Evolutionary conservation across 164 flowering plant species (phyloP).

Genomic region (Stephania yunnanensis): DNA sequence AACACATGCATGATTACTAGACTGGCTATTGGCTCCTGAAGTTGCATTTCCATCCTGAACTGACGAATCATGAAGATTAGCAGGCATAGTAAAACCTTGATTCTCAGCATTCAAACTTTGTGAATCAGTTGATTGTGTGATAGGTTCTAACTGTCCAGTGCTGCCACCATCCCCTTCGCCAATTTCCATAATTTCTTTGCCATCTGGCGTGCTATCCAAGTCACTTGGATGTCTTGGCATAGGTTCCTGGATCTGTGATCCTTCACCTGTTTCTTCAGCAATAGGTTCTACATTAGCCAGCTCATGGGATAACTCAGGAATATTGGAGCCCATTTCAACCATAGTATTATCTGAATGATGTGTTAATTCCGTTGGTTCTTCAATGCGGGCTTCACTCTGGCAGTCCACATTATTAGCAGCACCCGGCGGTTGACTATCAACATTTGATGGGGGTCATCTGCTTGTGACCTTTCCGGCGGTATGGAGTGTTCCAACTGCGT

Average conservation of each 20-base stretch:
- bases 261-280: conserved; percentile 28
- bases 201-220: conserved; percentile 23
- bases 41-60: conserved; percentile 26
- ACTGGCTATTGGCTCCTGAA: conserved; percentile 32
- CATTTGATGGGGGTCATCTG: conserved; percentile 27
- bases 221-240: conserved; percentile 28
- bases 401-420: conserved; percentile 28
- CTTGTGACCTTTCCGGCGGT: conserved; percentile 33
- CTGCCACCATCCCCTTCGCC: conserved; percentile 35
- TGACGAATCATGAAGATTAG: conserved; percentile 22
- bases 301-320: conserved; percentile 15
- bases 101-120: conserved; percentile 21
- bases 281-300: conserved; percentile 25
- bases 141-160: conserved; percentile 26
- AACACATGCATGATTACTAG: conserved; percentile 25
- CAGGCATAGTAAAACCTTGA: conserved; percentile 20
- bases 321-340: conserved; percentile 25
- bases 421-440: conserved; percentile 25
- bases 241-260: conserved; percentile 24
- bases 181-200: conserved; percentile 48
- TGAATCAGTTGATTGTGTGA: conserved; percentile 18
- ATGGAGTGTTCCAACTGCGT: conserved; percentile 34
- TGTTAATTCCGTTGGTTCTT: conserved; percentile 22
- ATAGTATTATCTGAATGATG: conserved; percentile 24
- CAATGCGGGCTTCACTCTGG: conserved; percentile 33